These are phyloP conservation scores for Cryphonectria naterciae DNA, from an alignment of 2,329 filamentous ascomycete genomes.

Conservation along the genomic window DNA sequence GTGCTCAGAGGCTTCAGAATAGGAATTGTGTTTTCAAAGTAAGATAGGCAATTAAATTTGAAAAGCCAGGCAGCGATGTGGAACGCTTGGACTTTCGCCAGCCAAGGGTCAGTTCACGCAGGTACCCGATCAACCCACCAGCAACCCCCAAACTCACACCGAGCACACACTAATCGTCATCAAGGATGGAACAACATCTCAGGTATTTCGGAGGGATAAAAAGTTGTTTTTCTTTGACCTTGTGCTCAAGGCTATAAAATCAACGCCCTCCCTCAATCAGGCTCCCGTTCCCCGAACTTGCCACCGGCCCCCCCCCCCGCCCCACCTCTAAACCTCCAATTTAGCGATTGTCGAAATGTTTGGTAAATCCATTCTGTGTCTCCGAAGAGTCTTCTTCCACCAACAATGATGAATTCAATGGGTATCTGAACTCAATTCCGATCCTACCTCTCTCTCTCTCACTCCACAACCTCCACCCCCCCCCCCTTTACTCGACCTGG, in stretches of 20 bases:
- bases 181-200: background rate
- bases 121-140: background rate
- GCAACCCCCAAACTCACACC: background rate
- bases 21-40: background rate
- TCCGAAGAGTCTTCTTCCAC: background rate
- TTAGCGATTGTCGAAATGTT: constrained; percentile 2
- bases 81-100: background rate
- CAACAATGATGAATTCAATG: constrained; percentile 8
- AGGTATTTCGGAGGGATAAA: background rate
- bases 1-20: background rate
- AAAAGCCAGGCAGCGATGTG: background rate
- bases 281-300: background rate
- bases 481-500: background rate
- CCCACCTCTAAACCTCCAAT: background rate
- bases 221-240: background rate
- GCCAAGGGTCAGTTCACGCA: background rate
- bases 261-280: background rate
- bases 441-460: background rate
- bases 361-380: constrained; percentile 14
- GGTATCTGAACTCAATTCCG: constrained; percentile 25
- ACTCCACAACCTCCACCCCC: background rate
- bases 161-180: no score
- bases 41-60: background rate
- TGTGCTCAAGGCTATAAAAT: constrained; percentile 4
- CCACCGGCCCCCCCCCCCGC: no score